phyloP scores from a whole-genome alignment of 1,139 yeast genomes.

The Wickerhamomyces sp. region DNA sequence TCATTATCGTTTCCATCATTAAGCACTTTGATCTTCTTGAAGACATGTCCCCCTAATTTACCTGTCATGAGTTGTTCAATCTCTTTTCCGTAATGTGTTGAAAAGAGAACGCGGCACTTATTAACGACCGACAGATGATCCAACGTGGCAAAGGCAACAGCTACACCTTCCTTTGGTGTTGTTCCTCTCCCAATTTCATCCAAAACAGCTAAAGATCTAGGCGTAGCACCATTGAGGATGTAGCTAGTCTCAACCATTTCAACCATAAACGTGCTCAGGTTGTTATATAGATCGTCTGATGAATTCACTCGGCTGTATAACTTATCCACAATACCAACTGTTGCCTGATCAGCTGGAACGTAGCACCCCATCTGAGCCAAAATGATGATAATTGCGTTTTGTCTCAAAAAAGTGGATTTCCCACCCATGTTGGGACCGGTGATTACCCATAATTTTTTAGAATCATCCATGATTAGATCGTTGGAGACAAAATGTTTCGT shows the following conservation, averaged over 20 bases:
- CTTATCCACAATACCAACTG: constrained; percentile 76
- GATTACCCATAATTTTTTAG: constrained; percentile 56
- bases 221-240: constrained; percentile 73
- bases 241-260: constrained; percentile 95
- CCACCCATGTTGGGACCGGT: constrained; percentile 99
- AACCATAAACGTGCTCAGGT: constrained; percentile 93
- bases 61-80: constrained; percentile 37
- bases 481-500: constrained; percentile 56
- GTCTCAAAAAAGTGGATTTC: constrained; percentile 84
- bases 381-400: constrained; percentile 78
- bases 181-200: constrained; percentile 99
- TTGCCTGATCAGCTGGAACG: constrained; percentile 76
- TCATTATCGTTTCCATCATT: constrained; percentile 25
- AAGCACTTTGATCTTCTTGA: constrained; percentile 39
- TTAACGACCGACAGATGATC: constrained; percentile 50
- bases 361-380: constrained; percentile 87
- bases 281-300: constrained; percentile 82
- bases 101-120: constrained; percentile 76
- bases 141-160: constrained; percentile 83
- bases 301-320: constrained; percentile 89
- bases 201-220: constrained; percentile 73
- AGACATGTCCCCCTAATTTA: constrained; percentile 25
- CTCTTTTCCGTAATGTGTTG: constrained; percentile 88
- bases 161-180: constrained; percentile 81
- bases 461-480: constrained; percentile 42